phyloP scores from a whole-genome alignment of 1,284 basidiomycete genomes.

The Volvariella volvacea region DNA sequence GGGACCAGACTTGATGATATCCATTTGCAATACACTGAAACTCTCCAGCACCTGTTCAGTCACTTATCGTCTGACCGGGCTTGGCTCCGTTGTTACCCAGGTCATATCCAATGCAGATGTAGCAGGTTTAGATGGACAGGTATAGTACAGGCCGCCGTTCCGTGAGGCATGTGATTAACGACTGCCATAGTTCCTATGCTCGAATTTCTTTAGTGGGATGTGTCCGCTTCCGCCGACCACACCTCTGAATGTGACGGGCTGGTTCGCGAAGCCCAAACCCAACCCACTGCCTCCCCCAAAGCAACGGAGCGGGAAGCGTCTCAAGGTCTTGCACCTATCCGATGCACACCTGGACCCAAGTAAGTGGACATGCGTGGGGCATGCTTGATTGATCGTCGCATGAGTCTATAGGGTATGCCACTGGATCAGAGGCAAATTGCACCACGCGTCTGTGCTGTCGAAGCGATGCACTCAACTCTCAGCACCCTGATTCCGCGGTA shows the following conservation, averaged over 20 bases:
- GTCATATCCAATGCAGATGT: slow-evolving; percentile 62
- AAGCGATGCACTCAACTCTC: background rate
- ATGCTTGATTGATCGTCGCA: slow-evolving; percentile 1
- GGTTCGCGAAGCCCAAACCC: slow-evolving; percentile 54
- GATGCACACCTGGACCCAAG: slow-evolving; percentile 76
- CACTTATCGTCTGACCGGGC: slow-evolving; percentile 38
- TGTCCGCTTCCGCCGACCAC: slow-evolving; percentile 22
- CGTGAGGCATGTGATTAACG: too few species aligned
- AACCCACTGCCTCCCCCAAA: slow-evolving; percentile 49
- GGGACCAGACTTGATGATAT: slow-evolving; percentile 50
- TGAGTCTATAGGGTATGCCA: slow-evolving; percentile 49
- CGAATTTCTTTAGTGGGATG: slow-evolving; percentile 21
- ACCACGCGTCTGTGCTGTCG: slow-evolving; percentile 36
- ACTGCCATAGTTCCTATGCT: slow-evolving; percentile 27
- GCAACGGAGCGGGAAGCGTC: slow-evolving; percentile 51
- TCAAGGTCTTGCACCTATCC: slow-evolving; percentile 73
- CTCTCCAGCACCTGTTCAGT: slow-evolving; percentile 32
- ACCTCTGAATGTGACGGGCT: slow-evolving; percentile 21
- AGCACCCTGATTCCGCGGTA: slow-evolving; percentile 15
- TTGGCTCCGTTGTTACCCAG: slow-evolving; percentile 60
- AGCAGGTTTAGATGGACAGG: slow-evolving; percentile 65
- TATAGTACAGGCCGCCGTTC: slow-evolving; percentile 16
- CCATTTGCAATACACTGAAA: slow-evolving; percentile 55
- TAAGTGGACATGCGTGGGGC: slow-evolving; percentile 19
- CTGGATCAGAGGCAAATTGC: slow-evolving; percentile 71